These are phyloP conservation scores for Plasmodium knowlesi DNA, from an alignment of 169 alveolate species.

Conservation along the genomic window DNA sequence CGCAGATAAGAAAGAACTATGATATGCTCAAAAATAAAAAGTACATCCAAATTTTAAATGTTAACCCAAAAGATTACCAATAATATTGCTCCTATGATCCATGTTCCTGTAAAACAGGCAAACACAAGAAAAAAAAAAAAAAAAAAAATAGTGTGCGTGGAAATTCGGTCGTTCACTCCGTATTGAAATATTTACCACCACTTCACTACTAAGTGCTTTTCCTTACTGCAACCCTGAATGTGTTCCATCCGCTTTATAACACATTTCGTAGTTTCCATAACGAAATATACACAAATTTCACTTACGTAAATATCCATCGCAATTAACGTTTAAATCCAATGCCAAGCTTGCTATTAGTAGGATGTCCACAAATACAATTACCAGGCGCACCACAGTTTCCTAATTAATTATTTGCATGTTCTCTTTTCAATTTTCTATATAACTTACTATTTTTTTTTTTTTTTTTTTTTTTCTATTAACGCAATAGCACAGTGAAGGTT, in stretches of 20 bases:
- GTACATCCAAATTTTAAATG: not conserved
- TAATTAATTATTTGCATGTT: conserved; percentile 13
- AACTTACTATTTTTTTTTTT: conserved; percentile 18
- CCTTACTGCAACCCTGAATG: not conserved
- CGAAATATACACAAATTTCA: not conserved
- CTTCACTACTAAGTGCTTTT: not conserved
- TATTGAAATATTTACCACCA: not conserved
- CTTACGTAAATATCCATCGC: conserved; percentile 72
- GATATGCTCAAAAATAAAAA: not conserved
- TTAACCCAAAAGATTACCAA: conserved; percentile 35
- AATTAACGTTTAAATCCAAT: conserved; percentile 25
- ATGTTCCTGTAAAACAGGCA: conserved; percentile 22
- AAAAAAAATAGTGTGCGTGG: not conserved
- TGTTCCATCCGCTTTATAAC: not conserved
- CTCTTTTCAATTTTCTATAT: conserved; percentile 3
- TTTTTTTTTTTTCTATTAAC: not conserved
- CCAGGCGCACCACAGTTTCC: conserved; percentile 28
- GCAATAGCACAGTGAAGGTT: not conserved
- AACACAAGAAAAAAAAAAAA: not conserved
- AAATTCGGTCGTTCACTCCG: not conserved
- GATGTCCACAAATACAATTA: conserved; percentile 43
- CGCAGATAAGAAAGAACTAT: not conserved
- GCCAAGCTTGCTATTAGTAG: conserved; percentile 32
- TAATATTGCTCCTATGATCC: conserved; percentile 68
- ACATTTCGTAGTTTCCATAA: not conserved